Base-by-base conservation (phyloP, 2,329 filamentous ascomycete species). In the Diaporthe ilicicola region DNA sequence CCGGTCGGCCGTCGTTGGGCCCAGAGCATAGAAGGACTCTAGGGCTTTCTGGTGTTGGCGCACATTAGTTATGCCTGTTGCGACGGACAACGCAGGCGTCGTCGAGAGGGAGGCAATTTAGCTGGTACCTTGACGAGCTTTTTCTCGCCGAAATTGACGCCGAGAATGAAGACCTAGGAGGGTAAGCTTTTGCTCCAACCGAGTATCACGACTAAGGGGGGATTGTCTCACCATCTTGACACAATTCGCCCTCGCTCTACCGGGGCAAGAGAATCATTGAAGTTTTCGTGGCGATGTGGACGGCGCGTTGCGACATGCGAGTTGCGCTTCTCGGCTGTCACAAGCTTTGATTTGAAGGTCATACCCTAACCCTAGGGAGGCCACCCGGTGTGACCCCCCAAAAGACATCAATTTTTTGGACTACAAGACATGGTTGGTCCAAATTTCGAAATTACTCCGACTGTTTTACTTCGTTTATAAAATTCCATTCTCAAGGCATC, bases 21-120 rank as follows among this genome's bases (percentile, higher is more conserved):
- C 95, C 72, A 98, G 88, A 73, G 93, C 93, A 81, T 97, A 98
- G 87, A 98, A 97, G 71, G 88, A 88, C 82, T 94, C 88, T 75
- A 99, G 92, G 59, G 89, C 90, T 87, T 90, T 91, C 92, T 90
- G 74, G 66, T 69, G 48, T 67, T 56, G 34, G 48, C 37, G 50
- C 24, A 72, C 56, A 56, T 67, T 67, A 76, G 55, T 72, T 68
- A 50, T 19, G n/a, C 55, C 27, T 67, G 44, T 48, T 46, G 64
- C 37, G 54, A 65, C 72, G 64, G 27, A 24, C 22, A n/a, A n/a
- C 67, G 19, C 48, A 66, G 71, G 67, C 69, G 70, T 22, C 53
- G 32, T 22, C 53, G 32, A 10, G 46, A 61, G 51, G 54, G 64
- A 67, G 65, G 59, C 46, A 70, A 61, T 62, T 53, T 73, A 29